Evolutionary conservation across 2,329 filamentous ascomycete genomes (phyloP), one percentile per base, ranked within the genome.

Genomic region (Botrytis fabae): DNA sequence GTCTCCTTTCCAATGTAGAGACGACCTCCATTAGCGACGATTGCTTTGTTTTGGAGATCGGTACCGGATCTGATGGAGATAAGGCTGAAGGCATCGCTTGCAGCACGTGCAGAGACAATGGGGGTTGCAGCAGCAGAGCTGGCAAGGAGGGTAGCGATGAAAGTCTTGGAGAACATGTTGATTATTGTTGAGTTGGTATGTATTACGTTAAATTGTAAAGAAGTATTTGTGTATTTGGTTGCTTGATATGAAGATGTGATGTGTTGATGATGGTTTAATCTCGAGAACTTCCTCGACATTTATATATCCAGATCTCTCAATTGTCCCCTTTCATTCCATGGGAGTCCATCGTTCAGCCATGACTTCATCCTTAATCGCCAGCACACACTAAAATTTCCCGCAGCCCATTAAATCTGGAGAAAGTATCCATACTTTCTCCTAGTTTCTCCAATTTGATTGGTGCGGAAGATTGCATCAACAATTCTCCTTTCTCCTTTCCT

Each of bases 41-140:
- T 72, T n/a, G 22, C n/a, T 28, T 42, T 25, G 51, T 10, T n/a
- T 57, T 74, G 70, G n/a, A 69, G 18, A 20, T 42, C 12, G 7
- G 12, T 51, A 25, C 70, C 70, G 1, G 69, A 66, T 25, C 32
- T 16, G 57, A 71, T 69, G 42, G 85, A 1, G 35, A 73, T 32
- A 14, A 74, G 57, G 4, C 44, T 20, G 32, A 74, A 74, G 18
- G 59, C 42, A 46, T 44, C 4, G 14, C 32, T 22, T 2, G 12
- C 28, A 18, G 32, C 46, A 60, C 60, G 51, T 40, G 48, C 38
- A 8, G 63, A 54, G 18, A 44, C 61, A 32, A 74, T 32, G 32
- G 73, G 73, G n/a, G 63, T 22, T 63, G 73, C 73, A 44, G n/a
- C 70, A 62, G 64, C 70, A 25, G 71, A 40, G 73, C 73, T 44